Base-by-base conservation (phyloP, 208 protist genomes). In the Leishmania major region DNA sequence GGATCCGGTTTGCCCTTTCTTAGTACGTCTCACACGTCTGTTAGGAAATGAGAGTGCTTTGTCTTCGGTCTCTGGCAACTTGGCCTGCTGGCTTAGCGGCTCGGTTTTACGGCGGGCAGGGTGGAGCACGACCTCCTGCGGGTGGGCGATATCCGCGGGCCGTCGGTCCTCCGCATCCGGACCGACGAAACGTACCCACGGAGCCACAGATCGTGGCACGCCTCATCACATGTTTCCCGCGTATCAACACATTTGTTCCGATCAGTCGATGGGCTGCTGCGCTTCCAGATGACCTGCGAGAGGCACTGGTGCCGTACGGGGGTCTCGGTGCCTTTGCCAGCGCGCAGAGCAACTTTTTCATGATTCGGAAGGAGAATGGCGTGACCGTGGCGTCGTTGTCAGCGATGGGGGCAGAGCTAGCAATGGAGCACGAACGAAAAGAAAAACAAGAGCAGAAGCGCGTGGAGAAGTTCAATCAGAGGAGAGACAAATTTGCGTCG, bases 271-370 rank as follows among this genome's bases (percentile, higher is more conserved):
- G 91, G 91, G 87, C 87, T 8, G 72, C 75, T 31, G 67, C 69
- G 31, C 84, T 96, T 45, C 90, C 93, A 0, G 93, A 96, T 35
- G 87, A 94, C 11, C 67, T 96, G 75, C 83, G 89, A 47, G 93
- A 96, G 45, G 86, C 86, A 11, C 75, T 96, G n/a, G 91, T 94
- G 31, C 78, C 87, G 10, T 94, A 88, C 79, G 91, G 90, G 28
- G 93, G 93, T 11, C 74, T 96, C 11, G 78, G 85, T 11, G 83
- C 83, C 3, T 96, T 96, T 84, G 75, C 87, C 1, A 75, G 82
- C 69, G 83, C 87, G 0, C 91, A 96, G 75, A 86, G 43, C 7
- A 96, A 96, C 71, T 96, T 96, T 79, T 96, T 96, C 81, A 89
- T 92, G 67, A 84, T 93, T 28, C 82, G 90, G 8, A 89, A 87